A percentile compares a stretch with the other conserved stretches of the same genome.
These are phyloP conservation scores for Hura crepitans DNA, from an alignment of 441 rosid species.

Conservation along the genomic window DNA sequence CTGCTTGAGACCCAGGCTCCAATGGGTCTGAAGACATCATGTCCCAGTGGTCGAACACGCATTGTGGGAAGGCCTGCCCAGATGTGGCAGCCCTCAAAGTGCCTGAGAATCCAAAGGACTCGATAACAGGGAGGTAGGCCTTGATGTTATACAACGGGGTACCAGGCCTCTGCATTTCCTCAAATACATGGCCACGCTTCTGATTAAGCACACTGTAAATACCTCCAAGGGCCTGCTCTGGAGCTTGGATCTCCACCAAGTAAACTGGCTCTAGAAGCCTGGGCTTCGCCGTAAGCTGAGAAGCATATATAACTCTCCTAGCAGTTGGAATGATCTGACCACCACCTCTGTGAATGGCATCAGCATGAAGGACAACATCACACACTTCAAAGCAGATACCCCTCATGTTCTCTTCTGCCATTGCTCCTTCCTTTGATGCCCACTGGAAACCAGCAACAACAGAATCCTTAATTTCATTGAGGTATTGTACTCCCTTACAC, in stretches of 20 bases:
- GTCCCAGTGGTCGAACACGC: conserved; percentile 48
- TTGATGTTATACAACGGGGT: conserved; percentile 42
- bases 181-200: conserved; percentile 43
- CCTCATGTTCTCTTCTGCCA: conserved; percentile 55
- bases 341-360: conserved; percentile 55
- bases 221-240: conserved; percentile 44
- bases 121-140: conserved; percentile 46
- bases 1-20: conserved; percentile 41
- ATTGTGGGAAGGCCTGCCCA: conserved; percentile 43
- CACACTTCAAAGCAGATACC: conserved; percentile 54
- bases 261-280: conserved; percentile 43
- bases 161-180: conserved; percentile 46
- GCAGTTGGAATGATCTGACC: conserved; percentile 57
- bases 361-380: conserved; percentile 51
- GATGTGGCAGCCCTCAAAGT: conserved; percentile 41
- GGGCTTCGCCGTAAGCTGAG: conserved; percentile 52
- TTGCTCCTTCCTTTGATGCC: conserved; percentile 58
- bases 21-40: conserved; percentile 46
- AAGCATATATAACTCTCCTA: conserved; percentile 49
- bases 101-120: conserved; percentile 42
- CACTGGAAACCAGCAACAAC: conserved; percentile 57
- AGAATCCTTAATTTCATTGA: conserved; percentile 53
- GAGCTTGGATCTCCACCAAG: conserved; percentile 44
- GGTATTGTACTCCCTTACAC: conserved; percentile 58
- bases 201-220: conserved; percentile 47